These are phyloP conservation scores for Chrysosporium keratinophilum DNA, from an alignment of 2,329 filamentous ascomycete species.

Conservation along the genomic window DNA sequence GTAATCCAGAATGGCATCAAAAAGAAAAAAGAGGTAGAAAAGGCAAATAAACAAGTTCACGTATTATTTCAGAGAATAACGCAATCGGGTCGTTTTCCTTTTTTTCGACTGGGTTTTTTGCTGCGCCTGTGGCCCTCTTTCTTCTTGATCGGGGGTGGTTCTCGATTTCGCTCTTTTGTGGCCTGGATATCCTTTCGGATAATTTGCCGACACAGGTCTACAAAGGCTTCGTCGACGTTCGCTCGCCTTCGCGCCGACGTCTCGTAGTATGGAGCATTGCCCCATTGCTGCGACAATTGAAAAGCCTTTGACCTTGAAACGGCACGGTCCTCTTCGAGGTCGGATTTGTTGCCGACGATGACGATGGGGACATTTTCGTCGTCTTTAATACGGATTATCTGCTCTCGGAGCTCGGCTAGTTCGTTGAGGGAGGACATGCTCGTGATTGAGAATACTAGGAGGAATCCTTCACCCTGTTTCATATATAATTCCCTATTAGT, in stretches of 20 bases:
- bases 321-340: slow-evolving; percentile 73
- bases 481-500: slow-evolving; percentile 65
- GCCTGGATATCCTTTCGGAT: slow-evolving; percentile 54
- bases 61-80: slow-evolving; percentile 32
- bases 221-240: slow-evolving; percentile 84
- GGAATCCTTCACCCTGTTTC: slow-evolving; percentile 85
- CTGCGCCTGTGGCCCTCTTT: slow-evolving; percentile 27
- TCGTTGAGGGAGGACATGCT: slow-evolving; percentile 74
- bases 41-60: too few species aligned
- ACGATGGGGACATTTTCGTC: slow-evolving; percentile 78
- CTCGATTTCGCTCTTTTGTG: slow-evolving; percentile 26
- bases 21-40: neutral
- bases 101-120: slow-evolving; percentile 21
- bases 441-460: slow-evolving; percentile 86
- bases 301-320: slow-evolving; percentile 73
- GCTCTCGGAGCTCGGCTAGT: slow-evolving; percentile 68
- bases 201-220: slow-evolving; percentile 75
- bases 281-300: slow-evolving; percentile 75
- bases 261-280: slow-evolving; percentile 80
- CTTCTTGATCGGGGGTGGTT: slow-evolving; percentile 22
- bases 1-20: neutral
- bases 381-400: slow-evolving; percentile 85
- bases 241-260: slow-evolving; percentile 70
- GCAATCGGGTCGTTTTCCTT: slow-evolving; percentile 22
- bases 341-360: slow-evolving; percentile 84